Conservation (phyloP, 2,329 filamentous ascomycete genomes). For the Hypocreales sp. region DNA sequence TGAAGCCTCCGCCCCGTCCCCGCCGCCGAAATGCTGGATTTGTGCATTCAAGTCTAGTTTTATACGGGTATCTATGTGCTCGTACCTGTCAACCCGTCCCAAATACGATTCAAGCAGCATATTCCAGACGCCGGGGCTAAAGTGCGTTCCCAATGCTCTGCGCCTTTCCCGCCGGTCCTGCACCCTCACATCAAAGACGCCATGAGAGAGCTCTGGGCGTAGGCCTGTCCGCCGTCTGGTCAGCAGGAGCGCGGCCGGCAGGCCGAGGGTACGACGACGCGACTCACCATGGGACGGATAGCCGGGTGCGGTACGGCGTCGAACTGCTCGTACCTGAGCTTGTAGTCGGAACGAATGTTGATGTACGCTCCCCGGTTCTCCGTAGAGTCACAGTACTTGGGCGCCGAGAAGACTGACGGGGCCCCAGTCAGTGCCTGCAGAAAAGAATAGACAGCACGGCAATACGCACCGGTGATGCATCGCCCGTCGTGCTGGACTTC, state of each 20-base stretch:
- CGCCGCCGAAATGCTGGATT: conserved; percentile 1
- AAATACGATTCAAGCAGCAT: conserved; percentile 2
- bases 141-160: conserved; percentile 6
- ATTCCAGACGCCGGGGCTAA: conserved; percentile 4
- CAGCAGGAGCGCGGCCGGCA: conserved; percentile 6
- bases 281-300: conserved; percentile 74
- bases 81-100: conserved; percentile 1
- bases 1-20: conserved; percentile 10
- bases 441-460: neutral
- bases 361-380: conserved; percentile 98
- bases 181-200: conserved; percentile 51
- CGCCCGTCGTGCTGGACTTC: conserved; percentile 91
- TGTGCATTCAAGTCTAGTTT: conserved; percentile 5
- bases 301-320: conserved; percentile 93
- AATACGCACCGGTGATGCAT: conserved; percentile 69
- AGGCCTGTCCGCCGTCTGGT: conserved; percentile 43
- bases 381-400: conserved; percentile 93
- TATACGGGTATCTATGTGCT: conserved; percentile 7
- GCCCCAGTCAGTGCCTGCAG: too few species aligned
- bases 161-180: neutral
- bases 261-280: neutral
- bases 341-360: conserved; percentile 84
- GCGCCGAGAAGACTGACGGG: conserved; percentile 73
- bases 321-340: conserved; percentile 84
- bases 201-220: conserved; percentile 71